A percentile compares a stretch with the other conserved stretches of the same genome.
These are phyloP conservation scores for Paecilomyces sp. DNA, from an alignment of 2,329 filamentous ascomycete species.

Conservation along the genomic window DNA sequence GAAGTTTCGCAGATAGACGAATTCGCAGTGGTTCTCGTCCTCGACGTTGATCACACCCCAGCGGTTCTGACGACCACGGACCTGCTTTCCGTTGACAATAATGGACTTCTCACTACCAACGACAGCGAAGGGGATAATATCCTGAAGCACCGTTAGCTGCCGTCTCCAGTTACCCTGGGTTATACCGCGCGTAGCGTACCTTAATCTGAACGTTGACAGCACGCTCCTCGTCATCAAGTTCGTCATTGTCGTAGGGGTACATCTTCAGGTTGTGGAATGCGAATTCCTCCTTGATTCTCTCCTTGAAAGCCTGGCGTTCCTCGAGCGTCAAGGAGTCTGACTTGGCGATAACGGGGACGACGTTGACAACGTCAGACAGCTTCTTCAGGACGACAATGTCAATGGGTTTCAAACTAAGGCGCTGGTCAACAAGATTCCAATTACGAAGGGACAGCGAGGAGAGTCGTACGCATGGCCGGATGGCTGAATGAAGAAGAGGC, in stretches of 20 bases:
- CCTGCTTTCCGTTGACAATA: conserved; percentile 94
- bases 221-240: conserved; percentile 95
- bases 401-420: conserved; percentile 74
- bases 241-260: conserved; percentile 99
- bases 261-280: conserved; percentile 99
- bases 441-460: not conserved
- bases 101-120: conserved; percentile 98
- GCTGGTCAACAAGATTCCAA: conserved; percentile 1
- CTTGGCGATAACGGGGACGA: conserved; percentile 98
- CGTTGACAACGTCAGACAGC: conserved; percentile 97
- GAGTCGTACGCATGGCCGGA: conserved; percentile 72
- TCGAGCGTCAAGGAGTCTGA: conserved; percentile 92
- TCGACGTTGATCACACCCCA: conserved; percentile 99
- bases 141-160: conserved; percentile 46
- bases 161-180: conserved; percentile 18
- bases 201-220: conserved; percentile 93
- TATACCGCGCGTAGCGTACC: conserved; percentile 46
- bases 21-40: conserved; percentile 99
- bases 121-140: conserved; percentile 92
- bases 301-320: conserved; percentile 94
- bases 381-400: conserved; percentile 99
- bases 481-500: conserved; percentile 98
- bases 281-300: conserved; percentile 99
- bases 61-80: conserved; percentile 94
- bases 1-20: conserved; percentile 97